Evolutionary conservation across 179 eudicot species (phyloP), one percentile per base, ranked within the genome.

Genomic region (Beta corolliflora): DNA sequence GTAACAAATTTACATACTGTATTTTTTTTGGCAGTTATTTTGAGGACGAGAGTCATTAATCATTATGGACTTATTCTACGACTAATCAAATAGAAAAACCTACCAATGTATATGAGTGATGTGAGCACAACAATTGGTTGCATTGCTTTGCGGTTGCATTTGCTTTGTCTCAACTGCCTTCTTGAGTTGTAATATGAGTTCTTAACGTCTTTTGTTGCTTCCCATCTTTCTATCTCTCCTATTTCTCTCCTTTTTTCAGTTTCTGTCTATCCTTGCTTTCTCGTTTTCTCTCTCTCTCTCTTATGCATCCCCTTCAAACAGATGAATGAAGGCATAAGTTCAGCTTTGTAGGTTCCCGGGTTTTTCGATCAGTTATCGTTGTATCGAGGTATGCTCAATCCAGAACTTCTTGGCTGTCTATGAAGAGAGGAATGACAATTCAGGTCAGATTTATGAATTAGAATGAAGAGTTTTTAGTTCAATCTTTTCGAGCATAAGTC

Each of bases 101-200:
- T 15, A 53, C 67, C 54, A 68, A 79, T 48, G 45, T 25, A 25
- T 25, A 74, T 79, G 79, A 79, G 82, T 83, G 85, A 83, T 83
- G 81, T 83, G 76, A 79, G 76, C 79, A 79, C 82, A 74, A 18
- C 84, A 82, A 64, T 54, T 64, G 66, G 74, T 71, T 77, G 48
- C n/a, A 55, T 71, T 53, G 73, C 53, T 70, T 76, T 68, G 80
- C 84, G 75, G 76, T 71, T 77, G 78, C 85, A 78, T 54, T 78
- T 78, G 75, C 79, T 58, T 79, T 55, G 81, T 56, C 82, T 83
- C 82, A 67, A 69, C 78, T 81, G 36, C 82, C 60, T 58, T 79
- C 59, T 66, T 79, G 71, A 75, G 50, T 74, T 83, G 85, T 74
- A 83, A 79, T 76, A 83, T 73, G 79, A 79, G 73, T 64, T 44